Percentiles rank a stretch among this genome's conserved stretches.
phyloP scores from a whole-genome alignment of 2,329 filamentous ascomycete genomes.

The Epichloe glyceriae region DNA sequence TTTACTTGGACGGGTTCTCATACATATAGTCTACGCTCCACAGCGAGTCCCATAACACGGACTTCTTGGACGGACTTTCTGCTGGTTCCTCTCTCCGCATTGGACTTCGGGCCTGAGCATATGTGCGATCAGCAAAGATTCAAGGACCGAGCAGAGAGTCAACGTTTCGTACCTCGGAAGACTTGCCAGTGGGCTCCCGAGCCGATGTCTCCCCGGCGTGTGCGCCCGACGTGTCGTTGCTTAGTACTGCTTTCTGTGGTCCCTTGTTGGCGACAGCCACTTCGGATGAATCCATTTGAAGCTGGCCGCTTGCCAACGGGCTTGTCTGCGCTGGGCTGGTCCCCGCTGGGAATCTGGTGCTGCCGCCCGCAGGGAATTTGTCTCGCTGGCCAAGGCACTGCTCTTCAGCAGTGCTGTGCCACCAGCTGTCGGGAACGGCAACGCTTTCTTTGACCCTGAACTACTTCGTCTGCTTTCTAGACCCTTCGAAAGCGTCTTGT shows the following conservation, averaged over 20 bases:
- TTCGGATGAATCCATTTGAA: constrained; percentile 9
- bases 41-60: constrained; percentile 47
- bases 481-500: constrained; percentile 71
- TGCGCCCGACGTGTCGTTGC: constrained; percentile 7
- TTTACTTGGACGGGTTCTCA: constrained; percentile 26
- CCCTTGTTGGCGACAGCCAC: neutral
- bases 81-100: constrained; percentile 26
- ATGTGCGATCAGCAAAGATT: constrained; percentile 12
- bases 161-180: constrained; percentile 40
- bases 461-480: constrained; percentile 86
- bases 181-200: constrained; percentile 12
- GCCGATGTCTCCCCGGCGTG: constrained; percentile 15
- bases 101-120: constrained; percentile 14
- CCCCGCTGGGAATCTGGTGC: constrained; percentile 28
- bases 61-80: constrained; percentile 33
- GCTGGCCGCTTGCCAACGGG: constrained; percentile 12
- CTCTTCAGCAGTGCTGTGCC: constrained; percentile 32
- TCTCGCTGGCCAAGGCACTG: constrained; percentile 43
- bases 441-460: constrained; percentile 67
- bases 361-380: constrained; percentile 41
- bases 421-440: constrained; percentile 36
- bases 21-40: constrained; percentile 49
- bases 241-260: neutral
- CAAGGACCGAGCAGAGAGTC: constrained; percentile 38
- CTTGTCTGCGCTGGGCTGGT: constrained; percentile 28